Conservation (phyloP, 768 basidiomycete genomes). For the Chalciporus chontae region DNA sequence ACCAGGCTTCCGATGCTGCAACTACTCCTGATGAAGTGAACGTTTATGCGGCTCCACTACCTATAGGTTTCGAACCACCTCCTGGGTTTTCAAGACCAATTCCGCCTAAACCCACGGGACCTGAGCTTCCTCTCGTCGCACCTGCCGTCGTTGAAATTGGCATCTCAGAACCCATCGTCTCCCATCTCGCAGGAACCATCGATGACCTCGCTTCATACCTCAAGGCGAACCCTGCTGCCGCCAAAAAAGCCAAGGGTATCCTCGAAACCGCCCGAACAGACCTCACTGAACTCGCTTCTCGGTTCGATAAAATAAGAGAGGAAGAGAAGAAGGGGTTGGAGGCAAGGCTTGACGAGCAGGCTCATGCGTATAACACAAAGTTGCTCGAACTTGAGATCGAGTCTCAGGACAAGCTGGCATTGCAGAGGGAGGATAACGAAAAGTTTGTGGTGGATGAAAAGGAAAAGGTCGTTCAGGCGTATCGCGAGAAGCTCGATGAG, state of each 20-base stretch:
- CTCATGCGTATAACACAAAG: conserved; percentile 76
- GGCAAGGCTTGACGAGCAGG: conserved; percentile 73
- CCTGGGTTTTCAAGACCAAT: conserved; percentile 75
- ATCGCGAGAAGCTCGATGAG: conserved; percentile 79
- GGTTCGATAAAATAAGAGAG: conserved; percentile 76
- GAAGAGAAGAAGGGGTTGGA: conserved; percentile 71
- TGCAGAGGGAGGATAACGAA: conserved; percentile 83
- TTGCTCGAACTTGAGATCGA: conserved; percentile 82
- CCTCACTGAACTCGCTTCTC: conserved; percentile 69
- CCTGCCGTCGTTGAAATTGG: conserved; percentile 71
- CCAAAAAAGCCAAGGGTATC: conserved; percentile 65
- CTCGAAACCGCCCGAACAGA: conserved; percentile 80
- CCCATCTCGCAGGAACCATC: conserved; percentile 88
- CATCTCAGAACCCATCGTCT: conserved; percentile 85
- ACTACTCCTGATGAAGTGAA: conserved; percentile 32
- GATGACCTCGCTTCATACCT: conserved; percentile 87
- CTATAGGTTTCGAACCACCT: conserved; percentile 93
- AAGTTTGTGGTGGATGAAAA: conserved; percentile 79
- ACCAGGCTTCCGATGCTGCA: too few species aligned
- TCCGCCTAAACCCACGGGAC: conserved; percentile 40
- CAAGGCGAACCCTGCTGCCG: conserved; percentile 64
- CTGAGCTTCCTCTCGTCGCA: conserved; percentile 70
- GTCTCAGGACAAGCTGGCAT: conserved; percentile 79
- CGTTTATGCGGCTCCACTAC: conserved; percentile 66
- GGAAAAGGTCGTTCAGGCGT: conserved; percentile 64